Evolutionary conservation across 257 asterid species (phyloP).

Genomic region (Petunia secreta): DNA sequence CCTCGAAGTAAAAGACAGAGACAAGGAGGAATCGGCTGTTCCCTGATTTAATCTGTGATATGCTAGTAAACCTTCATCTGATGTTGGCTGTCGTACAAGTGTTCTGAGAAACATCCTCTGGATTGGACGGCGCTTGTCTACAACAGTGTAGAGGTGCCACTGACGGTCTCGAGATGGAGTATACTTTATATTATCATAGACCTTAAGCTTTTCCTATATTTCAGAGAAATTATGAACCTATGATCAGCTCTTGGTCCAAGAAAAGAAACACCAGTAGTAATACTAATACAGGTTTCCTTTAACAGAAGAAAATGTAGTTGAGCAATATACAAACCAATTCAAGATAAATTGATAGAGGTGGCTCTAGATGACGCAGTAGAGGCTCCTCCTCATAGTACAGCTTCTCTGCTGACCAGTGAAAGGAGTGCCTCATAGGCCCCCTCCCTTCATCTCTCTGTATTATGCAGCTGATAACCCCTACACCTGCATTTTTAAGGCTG

Average conservation of each 20-base stretch:
- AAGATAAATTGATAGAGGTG: slow-evolving; percentile 95
- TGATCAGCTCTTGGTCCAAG: slow-evolving; percentile 8
- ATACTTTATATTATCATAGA: slow-evolving; percentile 71
- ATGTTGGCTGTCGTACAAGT: slow-evolving; percentile 87
- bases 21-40: slow-evolving; percentile 55
- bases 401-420: slow-evolving; percentile 81
- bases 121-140: slow-evolving; percentile 68
- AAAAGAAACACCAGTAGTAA: background rate
- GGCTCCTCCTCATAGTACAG: slow-evolving; percentile 84
- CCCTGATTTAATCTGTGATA: slow-evolving; percentile 66
- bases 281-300: background rate
- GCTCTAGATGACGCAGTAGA: slow-evolving; percentile 93
- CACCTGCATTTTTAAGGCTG: slow-evolving; percentile 86
- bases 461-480: slow-evolving; percentile 85
- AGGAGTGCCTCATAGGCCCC: slow-evolving; percentile 98
- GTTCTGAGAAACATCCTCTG: slow-evolving; percentile 93
- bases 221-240: slow-evolving; percentile 29
- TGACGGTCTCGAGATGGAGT: slow-evolving; percentile 98
- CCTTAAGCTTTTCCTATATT: slow-evolving; percentile 87
- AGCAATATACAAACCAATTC: slow-evolving; percentile 69
- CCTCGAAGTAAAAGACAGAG: slow-evolving; percentile 83
- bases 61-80: slow-evolving; percentile 68
- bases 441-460: slow-evolving; percentile 99
- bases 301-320: background rate
- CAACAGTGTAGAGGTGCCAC: slow-evolving; percentile 96